phyloP scores from a whole-genome alignment of 129 eudicot genomes.

The Calendula officinalis region DNA sequence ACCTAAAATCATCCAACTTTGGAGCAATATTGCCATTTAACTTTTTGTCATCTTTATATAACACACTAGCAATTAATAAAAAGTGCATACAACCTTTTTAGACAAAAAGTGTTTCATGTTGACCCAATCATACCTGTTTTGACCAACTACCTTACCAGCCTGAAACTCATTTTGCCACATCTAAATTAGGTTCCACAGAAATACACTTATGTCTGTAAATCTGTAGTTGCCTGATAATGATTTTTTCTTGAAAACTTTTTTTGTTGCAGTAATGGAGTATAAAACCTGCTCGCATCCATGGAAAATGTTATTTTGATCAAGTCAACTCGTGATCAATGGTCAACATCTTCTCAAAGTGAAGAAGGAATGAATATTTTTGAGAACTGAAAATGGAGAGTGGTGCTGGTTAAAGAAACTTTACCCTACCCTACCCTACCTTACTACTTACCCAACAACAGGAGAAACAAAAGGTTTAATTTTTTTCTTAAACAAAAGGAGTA shows the following conservation, averaged over 20 bases:
- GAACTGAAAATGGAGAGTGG: slow-evolving; percentile 4
- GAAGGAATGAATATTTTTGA: not conserved
- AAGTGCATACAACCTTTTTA: not conserved
- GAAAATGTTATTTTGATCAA: slow-evolving; percentile 29
- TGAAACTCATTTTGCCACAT: not conserved
- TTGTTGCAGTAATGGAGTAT: slow-evolving; percentile 22
- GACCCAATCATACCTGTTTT: not conserved
- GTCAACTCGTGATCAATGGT: slow-evolving; percentile 17
- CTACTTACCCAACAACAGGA: slow-evolving; percentile 21
- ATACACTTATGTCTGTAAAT: too few relatives aligned
- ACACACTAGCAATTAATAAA: not conserved
- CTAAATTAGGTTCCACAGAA: too few relatives aligned
- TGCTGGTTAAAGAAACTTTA: slow-evolving; percentile 18
- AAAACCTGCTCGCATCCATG: slow-evolving; percentile 22
- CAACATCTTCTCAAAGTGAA: slow-evolving; percentile 8
- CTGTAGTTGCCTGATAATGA: too few relatives aligned
- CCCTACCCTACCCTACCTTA: not conserved
- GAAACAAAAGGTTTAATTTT: slow-evolving; percentile 16
- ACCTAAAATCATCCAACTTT: slow-evolving; percentile 10
- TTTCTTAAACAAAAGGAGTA: slow-evolving; percentile 19
- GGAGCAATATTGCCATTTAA: not conserved
- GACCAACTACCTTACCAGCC: not conserved
- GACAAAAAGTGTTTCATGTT: not conserved
- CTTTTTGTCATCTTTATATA: too few relatives aligned
- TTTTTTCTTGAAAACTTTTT: not conserved